Conservation (phyloP, 2,329 filamentous ascomycete species). For the Teratosphaeria epicoccoides region DNA sequence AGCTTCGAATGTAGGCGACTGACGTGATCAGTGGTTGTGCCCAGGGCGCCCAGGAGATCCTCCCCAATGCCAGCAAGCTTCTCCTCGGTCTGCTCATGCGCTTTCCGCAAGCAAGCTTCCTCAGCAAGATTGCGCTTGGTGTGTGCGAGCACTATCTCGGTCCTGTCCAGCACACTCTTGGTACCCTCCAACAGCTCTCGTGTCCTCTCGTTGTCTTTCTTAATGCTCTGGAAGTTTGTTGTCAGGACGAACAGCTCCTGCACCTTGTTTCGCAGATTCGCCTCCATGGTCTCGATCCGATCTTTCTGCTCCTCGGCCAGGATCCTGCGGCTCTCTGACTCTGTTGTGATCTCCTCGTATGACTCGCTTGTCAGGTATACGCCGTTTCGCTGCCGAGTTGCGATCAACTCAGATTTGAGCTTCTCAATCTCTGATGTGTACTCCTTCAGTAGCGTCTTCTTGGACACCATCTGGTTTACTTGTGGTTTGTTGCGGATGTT, state of each 20-base stretch:
- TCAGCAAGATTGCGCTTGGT: slow-evolving; percentile 69
- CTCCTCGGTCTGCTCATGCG: slow-evolving; percentile 75
- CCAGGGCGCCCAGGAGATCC: slow-evolving; percentile 66
- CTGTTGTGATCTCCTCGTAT: slow-evolving; percentile 81
- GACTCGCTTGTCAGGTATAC: slow-evolving; percentile 84
- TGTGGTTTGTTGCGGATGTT: slow-evolving; percentile 98
- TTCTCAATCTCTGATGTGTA: slow-evolving; percentile 91
- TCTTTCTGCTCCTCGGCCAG: slow-evolving; percentile 85
- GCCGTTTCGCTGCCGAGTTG: slow-evolving; percentile 84
- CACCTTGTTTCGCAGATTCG: slow-evolving; percentile 81
- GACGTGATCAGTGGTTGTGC: slow-evolving; percentile 69
- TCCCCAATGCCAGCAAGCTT: slow-evolving; percentile 63
- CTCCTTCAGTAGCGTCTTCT: slow-evolving; percentile 82
- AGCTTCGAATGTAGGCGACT: slow-evolving; percentile 77
- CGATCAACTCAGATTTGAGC: slow-evolving; percentile 84
- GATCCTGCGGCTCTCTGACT: slow-evolving; percentile 86
- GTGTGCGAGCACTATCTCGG: slow-evolving; percentile 68
- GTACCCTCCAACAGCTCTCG: slow-evolving; percentile 65
- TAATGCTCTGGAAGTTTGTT: slow-evolving; percentile 75
- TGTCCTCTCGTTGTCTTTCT: slow-evolving; percentile 78
- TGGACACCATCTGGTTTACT: slow-evolving; percentile 81
- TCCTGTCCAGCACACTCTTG: slow-evolving; percentile 72
- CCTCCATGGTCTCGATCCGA: slow-evolving; percentile 85
- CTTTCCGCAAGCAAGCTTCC: slow-evolving; percentile 68
- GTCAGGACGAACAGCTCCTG: slow-evolving; percentile 84